These are phyloP conservation scores for Chaetomium globosum DNA, from an alignment of 2,329 filamentous ascomycete species.

Conservation along the genomic window DNA sequence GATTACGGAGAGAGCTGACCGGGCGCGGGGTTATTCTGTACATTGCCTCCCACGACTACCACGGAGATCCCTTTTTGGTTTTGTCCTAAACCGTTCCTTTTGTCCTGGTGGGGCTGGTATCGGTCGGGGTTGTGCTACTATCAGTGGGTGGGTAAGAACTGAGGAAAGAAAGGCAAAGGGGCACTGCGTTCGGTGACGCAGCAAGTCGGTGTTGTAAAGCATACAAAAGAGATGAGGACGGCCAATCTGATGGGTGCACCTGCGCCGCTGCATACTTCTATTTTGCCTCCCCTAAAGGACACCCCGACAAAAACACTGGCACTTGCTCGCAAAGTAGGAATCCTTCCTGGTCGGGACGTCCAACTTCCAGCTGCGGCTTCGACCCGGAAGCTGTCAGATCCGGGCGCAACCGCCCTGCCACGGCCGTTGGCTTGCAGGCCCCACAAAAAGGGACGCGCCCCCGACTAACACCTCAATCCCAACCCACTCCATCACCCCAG, in stretches of 20 bases:
- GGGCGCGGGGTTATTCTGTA: slow-evolving; percentile 23
- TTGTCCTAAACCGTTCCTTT: slow-evolving; percentile 17
- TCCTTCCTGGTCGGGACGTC: slow-evolving; percentile 11
- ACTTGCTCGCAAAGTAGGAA: slow-evolving; percentile 5
- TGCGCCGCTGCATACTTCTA: slow-evolving; percentile 2
- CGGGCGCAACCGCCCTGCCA: slow-evolving; percentile 5
- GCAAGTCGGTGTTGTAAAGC: slow-evolving; percentile 21
- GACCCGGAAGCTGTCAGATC: slow-evolving; percentile 26
- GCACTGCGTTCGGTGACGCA: not conserved
- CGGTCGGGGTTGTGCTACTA: not conserved
- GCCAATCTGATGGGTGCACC: slow-evolving; percentile 17
- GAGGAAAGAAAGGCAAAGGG: not conserved
- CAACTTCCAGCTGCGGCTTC: slow-evolving; percentile 24
- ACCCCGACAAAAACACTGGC: not conserved
- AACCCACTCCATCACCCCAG: not conserved
- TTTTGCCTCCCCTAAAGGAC: not conserved
- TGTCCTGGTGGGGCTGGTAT: slow-evolving; percentile 21
- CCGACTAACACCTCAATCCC: not conserved
- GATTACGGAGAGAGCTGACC: slow-evolving; percentile 6
- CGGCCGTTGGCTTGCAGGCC: slow-evolving; percentile 2
- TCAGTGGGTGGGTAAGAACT: not conserved
- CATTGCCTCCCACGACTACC: slow-evolving; percentile 17
- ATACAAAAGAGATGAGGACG: slow-evolving; percentile 23
- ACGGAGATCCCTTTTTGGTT: slow-evolving; percentile 26
- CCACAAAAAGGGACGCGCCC: not conserved